Evolutionary conservation across 495 filamentous ascomycete species (phyloP), one percentile per base, ranked within the genome.

Genomic region (Barbatosphaeria neglecta): DNA sequence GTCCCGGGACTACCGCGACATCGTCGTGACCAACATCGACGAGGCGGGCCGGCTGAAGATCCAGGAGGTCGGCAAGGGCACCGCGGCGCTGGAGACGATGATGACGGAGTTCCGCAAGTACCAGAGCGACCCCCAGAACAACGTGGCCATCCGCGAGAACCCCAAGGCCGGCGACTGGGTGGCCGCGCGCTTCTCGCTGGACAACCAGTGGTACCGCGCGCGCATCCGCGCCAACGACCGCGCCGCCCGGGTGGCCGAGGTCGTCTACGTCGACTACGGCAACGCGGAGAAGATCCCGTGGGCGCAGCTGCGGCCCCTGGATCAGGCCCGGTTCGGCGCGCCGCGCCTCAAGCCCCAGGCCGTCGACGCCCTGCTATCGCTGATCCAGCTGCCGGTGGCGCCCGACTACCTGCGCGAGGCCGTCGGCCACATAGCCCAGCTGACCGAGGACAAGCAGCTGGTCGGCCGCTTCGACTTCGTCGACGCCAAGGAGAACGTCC

Each of bases 241-340:
- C 49, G 76, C 86, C 28, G 81, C 81, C 51, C 83, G 93, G 70
- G 78, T 83, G 50, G 84, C 88, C 10, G 90, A 97, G 64, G 81
- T 99, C 5, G 62, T 90, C 13, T 99, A 95, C 68, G 79, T 97
- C 51, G 93, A 99, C 66, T 99, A 90, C 63, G 93, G 93, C 49
- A 97, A 99, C 73, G 81, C 78, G 18, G 93, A 97, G 68, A 77
- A 78, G 55, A 68, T 90, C 28, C 81, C 88, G 3, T 97, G 88
- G 87, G 78, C 79, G 9, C 69, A 72, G 39, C 80, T 99, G 20
- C 83, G 92, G 19, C 77, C 90, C 22, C 74, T 97, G 23, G 74
- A 74, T 41, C 80, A 86, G 56, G 64, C 81, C 5, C 83, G 90
- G 58, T 97, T 95, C 74, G 74, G 73, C 11, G 64, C 74, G 15